Conservation (phyloP, 768 basidiomycete genomes). For the Mrakia blollopis region DNA sequence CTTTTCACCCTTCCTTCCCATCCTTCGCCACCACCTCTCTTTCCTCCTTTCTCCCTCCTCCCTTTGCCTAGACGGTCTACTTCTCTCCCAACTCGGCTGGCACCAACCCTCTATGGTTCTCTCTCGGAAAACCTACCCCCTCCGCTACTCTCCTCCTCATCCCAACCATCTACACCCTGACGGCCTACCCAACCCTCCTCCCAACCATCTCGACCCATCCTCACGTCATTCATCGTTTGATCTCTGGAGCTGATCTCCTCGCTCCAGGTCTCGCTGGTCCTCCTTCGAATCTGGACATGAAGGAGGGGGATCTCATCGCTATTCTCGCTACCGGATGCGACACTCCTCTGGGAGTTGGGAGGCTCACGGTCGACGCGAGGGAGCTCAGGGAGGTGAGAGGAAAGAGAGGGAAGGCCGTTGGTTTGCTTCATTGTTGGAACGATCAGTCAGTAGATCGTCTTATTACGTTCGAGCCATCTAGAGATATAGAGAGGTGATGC, state of each 20-base stretch:
- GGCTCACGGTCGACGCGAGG: conserved; percentile 55
- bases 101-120: conserved; percentile 30
- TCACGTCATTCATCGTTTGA: conserved; percentile 63
- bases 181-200: conserved; percentile 66
- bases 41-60: background rate
- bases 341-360: conserved; percentile 69
- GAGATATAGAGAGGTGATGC: background rate
- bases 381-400: conserved; percentile 48
- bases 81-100: conserved; percentile 19
- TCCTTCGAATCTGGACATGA: conserved; percentile 28
- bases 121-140: conserved; percentile 15
- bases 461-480: too few relatives aligned
- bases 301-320: conserved; percentile 55
- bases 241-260: conserved; percentile 83
- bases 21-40: background rate
- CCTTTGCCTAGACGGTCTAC: conserved; percentile 14
- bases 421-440: conserved; percentile 58
- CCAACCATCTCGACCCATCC: conserved; percentile 67
- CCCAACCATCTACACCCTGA: conserved; percentile 62
- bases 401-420: conserved; percentile 72
- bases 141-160: conserved; percentile 13
- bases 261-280: conserved; percentile 58
- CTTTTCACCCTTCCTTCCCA: background rate
- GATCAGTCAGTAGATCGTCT: conserved; percentile 14
- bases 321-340: conserved; percentile 54